Base-by-base conservation (phyloP, 306 rosid species). In the Vigna mungo region DNA sequence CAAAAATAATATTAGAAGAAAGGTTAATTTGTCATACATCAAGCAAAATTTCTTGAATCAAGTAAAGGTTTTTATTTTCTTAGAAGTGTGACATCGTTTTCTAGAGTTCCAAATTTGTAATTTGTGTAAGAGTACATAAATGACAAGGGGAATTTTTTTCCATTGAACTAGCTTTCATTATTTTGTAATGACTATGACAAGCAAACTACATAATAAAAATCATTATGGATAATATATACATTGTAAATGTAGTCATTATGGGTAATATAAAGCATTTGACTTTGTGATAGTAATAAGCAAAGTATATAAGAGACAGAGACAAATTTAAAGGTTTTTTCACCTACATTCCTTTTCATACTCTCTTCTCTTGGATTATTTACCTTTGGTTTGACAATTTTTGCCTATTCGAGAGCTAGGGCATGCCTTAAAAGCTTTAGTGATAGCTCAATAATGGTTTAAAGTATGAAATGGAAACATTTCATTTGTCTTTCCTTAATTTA, bases 91-190 rank as follows among this genome's bases (percentile, higher is more conserved):
- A 47, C 66, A 52, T 9, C 7, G 1, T 12, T 37, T 27, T 23
- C 21, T 46, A 18, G 60, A 20, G 60, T 63, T 63, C 59, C 36
- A 63, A 44, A 61, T 84, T 72, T 46, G 70, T 43, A 53, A 56
- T 65, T 54, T 41, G 52, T 68, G 27, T 44, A 20, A 60, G 5
- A 52, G 23, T 14, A 21, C 70, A 48, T 32, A 65, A 30, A n/a
- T 23, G 43, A 74, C 60, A 68, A 66, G 20, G 39, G 52, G 15
- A 39, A 2, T 21, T 32, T 68, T 17, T 20, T 64, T 61, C 61
- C 43, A 34, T 68, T 37, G 36, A 75, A 62, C 47, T 60, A 68
- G 17, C 20, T 74, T 66, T 59, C 43, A 73, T 55, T 36, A 52
- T 73, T 37, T 43, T 15, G 71, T 34, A 30, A 44, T 46, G 23